These are phyloP conservation scores for Aspergillus conjunctus DNA, from an alignment of 495 filamentous ascomycete species.

Conservation along the genomic window DNA sequence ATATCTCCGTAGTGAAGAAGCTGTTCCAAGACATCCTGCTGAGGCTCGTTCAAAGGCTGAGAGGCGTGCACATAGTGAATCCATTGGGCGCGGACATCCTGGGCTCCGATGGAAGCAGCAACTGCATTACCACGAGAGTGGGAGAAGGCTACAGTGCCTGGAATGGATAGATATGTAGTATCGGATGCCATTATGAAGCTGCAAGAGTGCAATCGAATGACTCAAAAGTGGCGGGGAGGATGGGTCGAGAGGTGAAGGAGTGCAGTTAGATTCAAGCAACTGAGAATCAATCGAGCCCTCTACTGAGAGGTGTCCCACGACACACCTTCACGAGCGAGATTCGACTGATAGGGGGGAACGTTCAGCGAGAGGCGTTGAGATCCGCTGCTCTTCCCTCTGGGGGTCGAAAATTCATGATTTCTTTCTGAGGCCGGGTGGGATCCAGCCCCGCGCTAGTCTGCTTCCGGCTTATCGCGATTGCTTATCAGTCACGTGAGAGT, in stretches of 20 bases:
- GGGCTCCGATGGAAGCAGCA: slow-evolving; percentile 54
- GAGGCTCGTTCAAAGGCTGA: slow-evolving; percentile 40
- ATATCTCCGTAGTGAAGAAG: slow-evolving; percentile 66
- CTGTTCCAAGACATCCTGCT: slow-evolving; percentile 56
- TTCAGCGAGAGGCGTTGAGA: slow-evolving; percentile 22
- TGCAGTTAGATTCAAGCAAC: slow-evolving; percentile 1
- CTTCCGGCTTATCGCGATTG: slow-evolving; percentile 31
- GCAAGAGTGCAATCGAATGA: slow-evolving; percentile 18
- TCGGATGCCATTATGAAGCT: slow-evolving; percentile 40
- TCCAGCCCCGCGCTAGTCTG: slow-evolving; percentile 36
- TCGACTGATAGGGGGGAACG: slow-evolving; percentile 20
- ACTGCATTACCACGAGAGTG: slow-evolving; percentile 54
- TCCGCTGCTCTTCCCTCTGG: slow-evolving; percentile 20
- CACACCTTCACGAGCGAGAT: slow-evolving; percentile 27
- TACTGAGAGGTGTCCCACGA: slow-evolving; percentile 19
- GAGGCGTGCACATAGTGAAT: slow-evolving; percentile 62
- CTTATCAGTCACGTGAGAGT: slow-evolving; percentile 38
- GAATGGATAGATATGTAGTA: slow-evolving; percentile 47
- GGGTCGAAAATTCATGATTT: slow-evolving; percentile 25
- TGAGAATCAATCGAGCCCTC: slow-evolving; percentile 13
- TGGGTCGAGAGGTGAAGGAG: slow-evolving; percentile 3
- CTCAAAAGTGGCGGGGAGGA: slow-evolving; percentile 10
- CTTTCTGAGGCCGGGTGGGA: slow-evolving; percentile 19
- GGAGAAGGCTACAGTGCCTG: slow-evolving; percentile 57
- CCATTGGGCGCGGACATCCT: slow-evolving; percentile 62